Conservation (phyloP, 805 yeast species). For the Kazachstania martiniae region DNA sequence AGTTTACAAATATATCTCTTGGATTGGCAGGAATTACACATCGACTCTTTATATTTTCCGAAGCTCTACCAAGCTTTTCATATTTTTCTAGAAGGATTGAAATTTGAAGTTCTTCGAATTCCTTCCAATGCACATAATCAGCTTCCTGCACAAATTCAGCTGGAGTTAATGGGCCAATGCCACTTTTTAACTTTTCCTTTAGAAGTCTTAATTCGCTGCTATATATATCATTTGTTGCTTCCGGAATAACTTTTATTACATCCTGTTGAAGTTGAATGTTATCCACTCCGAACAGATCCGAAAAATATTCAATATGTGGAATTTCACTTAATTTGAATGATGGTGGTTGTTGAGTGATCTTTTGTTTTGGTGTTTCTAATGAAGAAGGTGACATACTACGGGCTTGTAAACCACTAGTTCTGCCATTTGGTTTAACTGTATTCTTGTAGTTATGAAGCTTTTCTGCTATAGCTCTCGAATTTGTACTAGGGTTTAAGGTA, state of each 20-base stretch:
- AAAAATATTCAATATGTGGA: conserved; percentile 39
- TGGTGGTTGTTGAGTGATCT: conserved; percentile 24
- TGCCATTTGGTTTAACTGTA: conserved; percentile 1
- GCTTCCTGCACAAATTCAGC: conserved; percentile 29
- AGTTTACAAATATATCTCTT: conserved; percentile 30
- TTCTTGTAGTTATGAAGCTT: conserved; percentile 36
- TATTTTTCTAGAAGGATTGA: conserved; percentile 11
- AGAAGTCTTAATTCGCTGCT: conserved; percentile 9
- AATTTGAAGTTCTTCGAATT: conserved; percentile 27
- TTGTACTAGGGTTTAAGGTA: conserved; percentile 8
- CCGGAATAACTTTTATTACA: conserved; percentile 25
- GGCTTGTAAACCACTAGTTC: not conserved
- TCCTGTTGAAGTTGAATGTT: conserved; percentile 44
- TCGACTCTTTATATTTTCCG: not conserved
- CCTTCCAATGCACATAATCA: conserved; percentile 34
- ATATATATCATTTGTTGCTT: conserved; percentile 11
- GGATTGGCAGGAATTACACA: conserved; percentile 34
- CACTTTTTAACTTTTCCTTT: conserved; percentile 10
- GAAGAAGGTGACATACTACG: not conserved
- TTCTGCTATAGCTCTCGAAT: conserved; percentile 17
- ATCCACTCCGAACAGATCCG: conserved; percentile 40
- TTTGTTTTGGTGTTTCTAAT: not conserved
- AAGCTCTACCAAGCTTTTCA: conserved; percentile 1
- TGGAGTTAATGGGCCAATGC: conserved; percentile 22
- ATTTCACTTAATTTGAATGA: conserved; percentile 46